Evolutionary conservation across 2,329 filamentous ascomycete species (phyloP), one percentile per base, ranked within the genome.

Genomic region (Penicillium expansum): DNA sequence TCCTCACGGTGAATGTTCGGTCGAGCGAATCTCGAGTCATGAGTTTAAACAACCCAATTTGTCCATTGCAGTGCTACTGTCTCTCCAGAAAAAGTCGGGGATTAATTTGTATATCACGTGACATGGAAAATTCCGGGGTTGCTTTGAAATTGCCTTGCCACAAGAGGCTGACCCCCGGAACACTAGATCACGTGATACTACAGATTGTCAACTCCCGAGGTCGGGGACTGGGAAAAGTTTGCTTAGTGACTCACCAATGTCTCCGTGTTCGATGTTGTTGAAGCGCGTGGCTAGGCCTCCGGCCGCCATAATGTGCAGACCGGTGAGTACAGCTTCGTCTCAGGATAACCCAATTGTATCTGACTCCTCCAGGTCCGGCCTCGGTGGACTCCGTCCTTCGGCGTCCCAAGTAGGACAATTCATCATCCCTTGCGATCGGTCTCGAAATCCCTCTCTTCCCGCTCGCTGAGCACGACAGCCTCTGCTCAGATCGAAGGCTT

Each of bases 241-340:
- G 49, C 39, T 27, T n/a, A 44, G 39, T 33, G 18, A 52, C 49
- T 52, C 38, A 52, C 30, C 29, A 52, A 52, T 52, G 49, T 52
- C 48, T 42, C 48, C 49, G 49, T 52, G 49, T 52, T 44, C 49
- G 13, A 52, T 52, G 49, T 42, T 43, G 32, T 44, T 52, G 20
- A 52, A 52, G 51, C 45, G 45, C 43, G 45, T 54, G 43, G 43
- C 51, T 39, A 33, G 43, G 33, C 33, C 51, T 48, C 32, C 43
- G 33, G 24, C 29, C 51, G 8, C 43, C 20, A 27, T 41, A 20
- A 39, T 48, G 33, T 47, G 51, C 33, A 48, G 51, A 30, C 27
- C 33, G 10, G 51, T 54, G 10, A 41, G 51, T 48, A 18, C 35
- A 30, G 5, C 16, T 30, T 24, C 10, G 2, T 24, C 20, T 39